A percentile compares a stretch with the other conserved stretches of the same genome.
These are phyloP conservation scores for Proliferodiscus dingleyae DNA, from an alignment of 2,329 filamentous ascomycete genomes.

Conservation along the genomic window DNA sequence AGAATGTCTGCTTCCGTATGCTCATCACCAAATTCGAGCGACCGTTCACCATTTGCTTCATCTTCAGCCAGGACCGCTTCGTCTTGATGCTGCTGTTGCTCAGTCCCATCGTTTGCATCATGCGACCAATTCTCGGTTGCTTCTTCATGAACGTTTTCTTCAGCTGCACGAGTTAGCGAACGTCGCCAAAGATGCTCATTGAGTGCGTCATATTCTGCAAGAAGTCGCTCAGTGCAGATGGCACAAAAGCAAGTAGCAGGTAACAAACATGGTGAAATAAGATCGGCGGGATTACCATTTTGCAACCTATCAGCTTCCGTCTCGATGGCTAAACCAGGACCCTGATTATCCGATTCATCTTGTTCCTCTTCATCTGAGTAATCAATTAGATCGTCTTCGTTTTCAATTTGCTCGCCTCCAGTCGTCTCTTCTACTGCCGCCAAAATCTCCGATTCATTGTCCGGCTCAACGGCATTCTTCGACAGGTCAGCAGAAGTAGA, in stretches of 20 bases:
- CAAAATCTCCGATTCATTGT: neutral
- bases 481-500: neutral
- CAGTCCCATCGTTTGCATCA: neutral
- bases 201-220: slow-evolving; percentile 20
- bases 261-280: slow-evolving; percentile 22
- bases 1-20: neutral
- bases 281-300: slow-evolving; percentile 26
- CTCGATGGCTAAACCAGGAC: neutral
- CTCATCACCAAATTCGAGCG: neutral
- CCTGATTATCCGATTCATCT: neutral
- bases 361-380: slow-evolving; percentile 43
- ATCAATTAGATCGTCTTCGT: slow-evolving; percentile 42
- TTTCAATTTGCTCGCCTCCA: slow-evolving; percentile 12
- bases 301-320: slow-evolving; percentile 13
- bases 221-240: slow-evolving; percentile 21
- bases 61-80: slow-evolving; percentile 21
- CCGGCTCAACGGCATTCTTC: neutral
- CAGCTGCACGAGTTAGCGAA: slow-evolving; percentile 16
- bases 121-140: neutral
- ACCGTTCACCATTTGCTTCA: slow-evolving; percentile 3
- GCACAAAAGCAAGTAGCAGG: slow-evolving; percentile 26
- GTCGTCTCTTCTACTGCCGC: neutral
- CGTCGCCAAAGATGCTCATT: slow-evolving; percentile 22
- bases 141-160: slow-evolving; percentile 1
- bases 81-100: slow-evolving; percentile 16